A percentile compares a stretch with the other conserved stretches of the same genome.
phyloP scores from a whole-genome alignment of 352 stramenopile genomes.

The Pythium biforme region DNA sequence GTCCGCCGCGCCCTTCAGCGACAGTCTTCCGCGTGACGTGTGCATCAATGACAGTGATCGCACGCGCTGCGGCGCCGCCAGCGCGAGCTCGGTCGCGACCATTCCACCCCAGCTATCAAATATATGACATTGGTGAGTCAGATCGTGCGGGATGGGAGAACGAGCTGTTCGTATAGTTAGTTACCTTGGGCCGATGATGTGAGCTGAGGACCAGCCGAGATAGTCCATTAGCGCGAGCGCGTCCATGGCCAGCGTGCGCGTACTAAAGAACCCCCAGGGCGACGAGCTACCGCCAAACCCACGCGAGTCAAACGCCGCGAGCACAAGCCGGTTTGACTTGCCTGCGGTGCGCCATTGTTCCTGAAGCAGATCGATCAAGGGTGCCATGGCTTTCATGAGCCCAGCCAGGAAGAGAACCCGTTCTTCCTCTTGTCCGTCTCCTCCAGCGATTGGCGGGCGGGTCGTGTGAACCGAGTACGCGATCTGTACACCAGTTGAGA shows the following conservation, averaged over 20 bases:
- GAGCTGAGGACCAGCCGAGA: not conserved
- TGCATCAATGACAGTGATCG: constrained; percentile 1
- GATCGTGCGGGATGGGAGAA: no score
- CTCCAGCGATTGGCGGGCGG: not conserved
- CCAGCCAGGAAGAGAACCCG: constrained; percentile 45
- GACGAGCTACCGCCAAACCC: not conserved
- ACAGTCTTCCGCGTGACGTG: not conserved
- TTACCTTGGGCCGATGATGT: not conserved
- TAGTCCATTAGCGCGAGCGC: not conserved
- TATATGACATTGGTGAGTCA: no score
- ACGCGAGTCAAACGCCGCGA: not conserved
- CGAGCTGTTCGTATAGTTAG: no score
- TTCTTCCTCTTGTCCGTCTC: constrained; percentile 22
- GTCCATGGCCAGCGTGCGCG: constrained; percentile 2
- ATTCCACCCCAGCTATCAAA: not conserved
- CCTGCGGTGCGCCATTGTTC: constrained; percentile 31
- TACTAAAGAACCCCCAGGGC: not conserved
- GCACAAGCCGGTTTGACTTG: constrained; percentile 26
- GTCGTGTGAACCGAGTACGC: constrained; percentile 40
- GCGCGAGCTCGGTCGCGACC: not conserved
- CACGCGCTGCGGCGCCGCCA: not conserved
- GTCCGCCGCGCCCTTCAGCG: not conserved
- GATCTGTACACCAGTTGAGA: constrained; percentile 44
- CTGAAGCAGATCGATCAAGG: constrained; percentile 40
- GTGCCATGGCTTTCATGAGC: constrained; percentile 45